Percentiles rank a stretch among this genome's conserved stretches.
Conservation (phyloP, 2,329 filamentous ascomycete genomes). For the Ceratocystis papillata region DNA sequence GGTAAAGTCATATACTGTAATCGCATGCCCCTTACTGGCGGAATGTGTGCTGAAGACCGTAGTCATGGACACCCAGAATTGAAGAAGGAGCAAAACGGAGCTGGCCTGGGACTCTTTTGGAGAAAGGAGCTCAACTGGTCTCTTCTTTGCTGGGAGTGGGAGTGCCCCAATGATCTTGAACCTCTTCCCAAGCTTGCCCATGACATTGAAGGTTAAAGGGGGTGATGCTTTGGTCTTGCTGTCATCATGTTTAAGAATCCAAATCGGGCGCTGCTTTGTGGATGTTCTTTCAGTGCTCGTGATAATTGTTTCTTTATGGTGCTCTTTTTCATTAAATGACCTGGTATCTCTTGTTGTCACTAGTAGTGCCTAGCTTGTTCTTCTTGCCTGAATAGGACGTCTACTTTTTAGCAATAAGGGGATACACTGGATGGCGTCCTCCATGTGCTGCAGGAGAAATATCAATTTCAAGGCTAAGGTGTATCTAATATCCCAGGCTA, state of each 20-base stretch:
- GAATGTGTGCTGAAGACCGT: slow-evolving; percentile 66
- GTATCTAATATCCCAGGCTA: neutral
- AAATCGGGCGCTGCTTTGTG: neutral
- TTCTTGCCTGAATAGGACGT: neutral
- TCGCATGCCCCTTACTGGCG: slow-evolving; percentile 70
- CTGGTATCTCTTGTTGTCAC: neutral
- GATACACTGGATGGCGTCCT: neutral
- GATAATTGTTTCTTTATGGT: neutral
- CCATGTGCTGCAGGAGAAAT: no score
- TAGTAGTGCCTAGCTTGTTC: neutral
- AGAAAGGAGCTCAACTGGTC: slow-evolving; percentile 77
- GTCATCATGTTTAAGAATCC: neutral
- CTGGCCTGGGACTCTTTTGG: slow-evolving; percentile 59
- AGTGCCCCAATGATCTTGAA: slow-evolving; percentile 36
- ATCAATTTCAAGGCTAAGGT: neutral
- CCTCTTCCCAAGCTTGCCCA: slow-evolving; percentile 27
- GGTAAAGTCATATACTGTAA: slow-evolving; percentile 70
- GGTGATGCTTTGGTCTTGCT: neutral
- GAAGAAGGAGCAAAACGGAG: slow-evolving; percentile 38
- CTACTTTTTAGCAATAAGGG: neutral
- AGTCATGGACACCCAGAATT: slow-evolving; percentile 37
- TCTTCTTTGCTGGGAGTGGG: slow-evolving; percentile 69
- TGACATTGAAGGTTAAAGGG: slow-evolving; percentile 26
- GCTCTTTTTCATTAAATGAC: neutral
- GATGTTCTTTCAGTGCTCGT: no score